Conservation (phyloP, 2,329 filamentous ascomycete genomes). For the Hypoxylon sp. region DNA sequence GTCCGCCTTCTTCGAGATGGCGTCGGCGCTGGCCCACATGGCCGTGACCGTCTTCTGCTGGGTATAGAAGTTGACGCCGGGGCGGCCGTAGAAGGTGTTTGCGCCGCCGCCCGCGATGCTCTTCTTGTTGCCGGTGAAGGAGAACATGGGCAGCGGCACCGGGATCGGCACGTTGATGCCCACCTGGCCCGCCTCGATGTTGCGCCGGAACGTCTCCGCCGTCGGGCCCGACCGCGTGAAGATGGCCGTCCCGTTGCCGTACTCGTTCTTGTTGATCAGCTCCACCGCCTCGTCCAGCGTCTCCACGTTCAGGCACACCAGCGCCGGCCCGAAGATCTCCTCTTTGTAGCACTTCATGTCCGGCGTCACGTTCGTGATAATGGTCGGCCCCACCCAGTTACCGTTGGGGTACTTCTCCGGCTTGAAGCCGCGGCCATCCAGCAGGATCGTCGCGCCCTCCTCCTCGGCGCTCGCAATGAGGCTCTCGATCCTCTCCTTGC, state of each 20-base stretch:
- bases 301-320: conserved; percentile 80
- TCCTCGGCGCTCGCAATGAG: conserved; percentile 79
- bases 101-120: conserved; percentile 89
- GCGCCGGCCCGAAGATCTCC: conserved; percentile 86
- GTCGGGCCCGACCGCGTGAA: conserved; percentile 82
- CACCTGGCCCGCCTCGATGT: conserved; percentile 85
- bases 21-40: conserved; percentile 87
- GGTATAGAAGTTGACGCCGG: conserved; percentile 93
- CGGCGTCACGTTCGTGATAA: conserved; percentile 81
- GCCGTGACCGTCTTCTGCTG: conserved; percentile 98
- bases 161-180: conserved; percentile 86
- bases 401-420: conserved; percentile 83
- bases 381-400: conserved; percentile 85
- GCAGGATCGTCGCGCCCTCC: conserved; percentile 82
- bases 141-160: conserved; percentile 75
- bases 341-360: conserved; percentile 86
- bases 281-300: conserved; percentile 82
- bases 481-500: conserved; percentile 78
- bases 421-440: conserved; percentile 79
- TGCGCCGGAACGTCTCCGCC: conserved; percentile 78
- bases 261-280: conserved; percentile 85
- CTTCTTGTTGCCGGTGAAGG: conserved; percentile 83
- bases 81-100: conserved; percentile 94
- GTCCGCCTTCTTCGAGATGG: conserved; percentile 81
- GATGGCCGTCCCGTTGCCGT: conserved; percentile 86